These are phyloP conservation scores for Hypoxylon lenormandii DNA, from an alignment of 495 filamentous ascomycete genomes.

Conservation along the genomic window DNA sequence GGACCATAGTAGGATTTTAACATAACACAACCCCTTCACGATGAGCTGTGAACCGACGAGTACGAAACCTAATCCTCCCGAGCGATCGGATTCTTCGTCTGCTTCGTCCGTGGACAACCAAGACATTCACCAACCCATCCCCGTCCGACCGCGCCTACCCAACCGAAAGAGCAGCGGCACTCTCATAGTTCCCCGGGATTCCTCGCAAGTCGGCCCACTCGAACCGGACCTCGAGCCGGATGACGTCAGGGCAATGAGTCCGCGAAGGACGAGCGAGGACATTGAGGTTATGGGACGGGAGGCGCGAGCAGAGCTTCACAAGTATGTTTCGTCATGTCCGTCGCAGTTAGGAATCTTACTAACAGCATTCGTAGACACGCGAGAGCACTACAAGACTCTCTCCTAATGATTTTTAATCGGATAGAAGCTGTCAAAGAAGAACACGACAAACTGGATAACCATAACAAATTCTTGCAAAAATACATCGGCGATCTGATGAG, in stretches of 20 bases:
- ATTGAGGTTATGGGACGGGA: slow-evolving; percentile 85
- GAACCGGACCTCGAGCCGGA: slow-evolving; percentile 76
- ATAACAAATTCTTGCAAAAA: slow-evolving; percentile 94
- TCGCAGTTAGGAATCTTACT: slow-evolving; percentile 52
- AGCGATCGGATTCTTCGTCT: slow-evolving; percentile 57
- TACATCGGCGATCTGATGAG: slow-evolving; percentile 87
- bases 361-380: slow-evolving; percentile 74
- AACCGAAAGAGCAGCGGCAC: slow-evolving; percentile 82
- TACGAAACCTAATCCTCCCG: slow-evolving; percentile 46
- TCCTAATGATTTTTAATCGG: slow-evolving; percentile 86
- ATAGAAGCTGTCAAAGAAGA: slow-evolving; percentile 94
- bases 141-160: slow-evolving; percentile 65
- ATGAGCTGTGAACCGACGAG: slow-evolving; percentile 43
- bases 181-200: slow-evolving; percentile 81
- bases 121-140: slow-evolving; percentile 57
- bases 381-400: slow-evolving; percentile 83
- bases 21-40: slow-evolving; percentile 18
- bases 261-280: slow-evolving; percentile 87
- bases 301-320: slow-evolving; percentile 68
- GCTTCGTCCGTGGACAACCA: slow-evolving; percentile 54
- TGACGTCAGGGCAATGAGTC: slow-evolving; percentile 95
- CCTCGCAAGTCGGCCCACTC: slow-evolving; percentile 73
- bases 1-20: slow-evolving; percentile 34
- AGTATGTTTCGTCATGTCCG: slow-evolving; percentile 67
- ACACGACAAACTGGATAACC: slow-evolving; percentile 91